Evolutionary conservation across 148 eudicot species (phyloP).

Genomic region (Vaccinium corymbosum): DNA sequence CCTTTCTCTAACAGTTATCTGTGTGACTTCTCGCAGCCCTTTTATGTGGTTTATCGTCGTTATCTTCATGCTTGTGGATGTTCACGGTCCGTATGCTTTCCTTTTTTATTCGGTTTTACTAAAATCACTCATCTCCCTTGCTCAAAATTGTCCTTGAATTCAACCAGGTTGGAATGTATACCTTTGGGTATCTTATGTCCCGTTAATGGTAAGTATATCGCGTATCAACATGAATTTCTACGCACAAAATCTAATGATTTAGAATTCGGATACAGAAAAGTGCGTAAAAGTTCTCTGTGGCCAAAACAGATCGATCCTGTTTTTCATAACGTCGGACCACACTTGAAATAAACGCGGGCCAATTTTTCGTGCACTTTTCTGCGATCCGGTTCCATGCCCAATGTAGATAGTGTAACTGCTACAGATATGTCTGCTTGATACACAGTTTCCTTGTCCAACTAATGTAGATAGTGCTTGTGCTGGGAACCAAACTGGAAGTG

Average conservation of each 20-base stretch:
- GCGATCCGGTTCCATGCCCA: not conserved
- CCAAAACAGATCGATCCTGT: not conserved
- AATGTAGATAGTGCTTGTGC: slow-evolving; percentile 28
- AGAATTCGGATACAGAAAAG: not conserved
- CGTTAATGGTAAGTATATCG: slow-evolving; percentile 27
- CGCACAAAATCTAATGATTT: not conserved
- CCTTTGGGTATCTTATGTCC: slow-evolving; percentile 39
- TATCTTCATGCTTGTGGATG: slow-evolving; percentile 36
- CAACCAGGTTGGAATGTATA: slow-evolving; percentile 38
- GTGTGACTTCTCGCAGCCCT: slow-evolving; percentile 25
- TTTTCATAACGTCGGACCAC: not conserved
- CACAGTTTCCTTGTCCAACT: too few species aligned
- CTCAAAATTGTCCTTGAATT: not conserved
- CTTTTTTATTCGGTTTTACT: not conserved
- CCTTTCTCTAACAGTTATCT: not conserved
- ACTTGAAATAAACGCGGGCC: not conserved
- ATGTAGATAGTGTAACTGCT: not conserved
- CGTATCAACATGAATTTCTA: not conserved
- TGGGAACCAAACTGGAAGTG: slow-evolving; percentile 41
- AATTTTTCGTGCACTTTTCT: not conserved
- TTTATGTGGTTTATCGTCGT: slow-evolving; percentile 38
- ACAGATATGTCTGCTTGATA: not conserved
- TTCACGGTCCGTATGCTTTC: slow-evolving; percentile 28
- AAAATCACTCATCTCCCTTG: not conserved
- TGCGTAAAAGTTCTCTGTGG: not conserved